Percentiles rank a stretch among this genome's conserved stretches.
Evolutionary conservation across 2,329 filamentous ascomycete species (phyloP).

Genomic region (Penicillium hordei): DNA sequence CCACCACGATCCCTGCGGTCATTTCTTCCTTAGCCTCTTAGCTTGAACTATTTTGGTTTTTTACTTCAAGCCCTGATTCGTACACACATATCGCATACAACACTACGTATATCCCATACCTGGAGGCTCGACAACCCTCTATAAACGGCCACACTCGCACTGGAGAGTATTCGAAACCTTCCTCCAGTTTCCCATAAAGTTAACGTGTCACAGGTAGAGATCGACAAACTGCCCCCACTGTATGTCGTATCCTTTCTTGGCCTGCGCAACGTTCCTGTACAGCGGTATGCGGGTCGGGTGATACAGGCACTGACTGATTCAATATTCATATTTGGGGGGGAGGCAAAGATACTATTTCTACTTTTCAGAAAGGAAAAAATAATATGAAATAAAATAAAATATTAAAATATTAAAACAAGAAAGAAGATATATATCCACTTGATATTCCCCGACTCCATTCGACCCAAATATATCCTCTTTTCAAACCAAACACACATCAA

Average conservation of each 20-base stretch:
- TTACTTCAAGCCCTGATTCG: not conserved
- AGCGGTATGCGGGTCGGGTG: constrained; percentile 23
- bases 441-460: constrained; percentile 18
- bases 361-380: not conserved
- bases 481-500: constrained; percentile 6
- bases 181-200: not conserved
- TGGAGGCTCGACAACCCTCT: not conserved
- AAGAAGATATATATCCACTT: constrained; percentile 10
- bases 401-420: not conserved
- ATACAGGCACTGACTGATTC: constrained; percentile 13
- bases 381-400: not conserved
- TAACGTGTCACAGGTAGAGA: constrained; percentile 14
- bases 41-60: not conserved
- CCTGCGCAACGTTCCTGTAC: constrained; percentile 20
- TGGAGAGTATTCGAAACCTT: not conserved
- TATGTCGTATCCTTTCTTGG: constrained; percentile 14
- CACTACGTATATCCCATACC: not conserved
- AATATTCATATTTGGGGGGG: not conserved
- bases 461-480: constrained; percentile 2
- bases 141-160: not conserved
- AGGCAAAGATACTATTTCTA: not conserved
- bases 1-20: constrained; percentile 6
- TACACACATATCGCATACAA: not conserved
- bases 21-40: not conserved
- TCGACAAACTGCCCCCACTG: constrained; percentile 20